Conservation (phyloP, 1,284 basidiomycete genomes). For the Ganoderma lucidum region DNA sequence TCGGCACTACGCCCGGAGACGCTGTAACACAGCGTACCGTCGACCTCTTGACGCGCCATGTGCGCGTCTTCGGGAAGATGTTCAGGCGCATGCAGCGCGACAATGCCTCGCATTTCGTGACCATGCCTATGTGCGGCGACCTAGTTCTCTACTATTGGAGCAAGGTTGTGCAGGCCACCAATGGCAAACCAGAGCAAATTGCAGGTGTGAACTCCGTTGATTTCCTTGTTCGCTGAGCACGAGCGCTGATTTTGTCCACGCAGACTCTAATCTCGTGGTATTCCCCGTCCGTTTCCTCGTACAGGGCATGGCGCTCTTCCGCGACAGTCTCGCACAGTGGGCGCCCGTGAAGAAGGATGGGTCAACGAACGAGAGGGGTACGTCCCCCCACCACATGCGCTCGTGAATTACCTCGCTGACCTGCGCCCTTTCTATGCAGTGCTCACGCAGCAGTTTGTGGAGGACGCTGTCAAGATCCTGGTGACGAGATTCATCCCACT, state of each 20-base stretch:
- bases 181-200: constrained; percentile 58
- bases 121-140: constrained; percentile 68
- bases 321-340: constrained; percentile 83
- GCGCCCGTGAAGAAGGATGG: constrained; percentile 68
- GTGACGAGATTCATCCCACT: constrained; percentile 86
- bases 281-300: constrained; percentile 85
- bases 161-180: constrained; percentile 73
- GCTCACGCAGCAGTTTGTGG: constrained; percentile 78
- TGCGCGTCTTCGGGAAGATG: constrained; percentile 77
- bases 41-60: constrained; percentile 68
- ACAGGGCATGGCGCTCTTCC: constrained; percentile 89
- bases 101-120: constrained; percentile 63
- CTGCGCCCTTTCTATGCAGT: constrained; percentile 51
- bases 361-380: constrained; percentile 65
- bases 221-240: neutral
- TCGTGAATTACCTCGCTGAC: neutral
- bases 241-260: neutral
- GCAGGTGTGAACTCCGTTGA: constrained; percentile 52
- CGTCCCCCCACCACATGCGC: neutral
- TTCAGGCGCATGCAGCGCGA: constrained; percentile 78
- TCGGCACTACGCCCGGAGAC: constrained; percentile 39
- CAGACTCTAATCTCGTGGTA: constrained; percentile 59
- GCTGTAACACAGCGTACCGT: constrained; percentile 50
- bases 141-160: constrained; percentile 82
- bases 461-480: constrained; percentile 80